Evolutionary conservation across 129 eudicot species (phyloP), one percentile per base, ranked within the genome.

Genomic region (Ambrosia trifida): DNA sequence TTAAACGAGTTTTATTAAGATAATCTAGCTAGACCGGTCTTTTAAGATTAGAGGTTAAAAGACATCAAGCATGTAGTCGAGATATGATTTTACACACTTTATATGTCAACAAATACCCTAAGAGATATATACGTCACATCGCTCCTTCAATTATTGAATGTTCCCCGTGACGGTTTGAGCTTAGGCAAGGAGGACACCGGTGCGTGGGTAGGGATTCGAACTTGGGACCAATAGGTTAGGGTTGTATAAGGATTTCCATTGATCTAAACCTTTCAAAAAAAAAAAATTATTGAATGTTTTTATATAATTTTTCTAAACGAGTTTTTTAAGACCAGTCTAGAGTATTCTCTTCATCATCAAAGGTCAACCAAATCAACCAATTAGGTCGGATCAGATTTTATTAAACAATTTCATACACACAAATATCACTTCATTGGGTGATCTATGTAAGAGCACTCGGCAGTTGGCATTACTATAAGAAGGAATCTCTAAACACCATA

Each of bases 391-490:
- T 56, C 28, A 2, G 40, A 66, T 3, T 66, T 75, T 18, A 31
- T 2, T n/a, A 18, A 36, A 10, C 1, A 6, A 10, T n/a, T 50
- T 43, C 44, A 50, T 7, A 43, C 57, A 17, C 81, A 70, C 20
- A 41, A 18, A 78, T 11, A 41, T 40, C 56, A 33, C 45, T 1
- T 41, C 16, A 70, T 70, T 77, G 81, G 76, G 30, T 62, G 53
- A 70, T 69, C 16, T 50, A 65, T 67, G 20, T 44, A 30, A 51
- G 70, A 36, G 76, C 66, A 50, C 46, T 17, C 40, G 81, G 77
- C 64, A 70, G 30, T 51, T 78, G 77, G 60, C 72, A 70, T 70
- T 78, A 70, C 66, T 61, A 70, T 78, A 78, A 61, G 12, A 52
- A 46, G 67, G 81, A 78, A 70, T 78, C 81, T 78, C 70, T 47